A percentile compares a stretch with the other conserved stretches of the same genome.
Evolutionary conservation across 1,284 basidiomycete genomes (phyloP).

Genomic region (Ceratobasidium papillatum): DNA sequence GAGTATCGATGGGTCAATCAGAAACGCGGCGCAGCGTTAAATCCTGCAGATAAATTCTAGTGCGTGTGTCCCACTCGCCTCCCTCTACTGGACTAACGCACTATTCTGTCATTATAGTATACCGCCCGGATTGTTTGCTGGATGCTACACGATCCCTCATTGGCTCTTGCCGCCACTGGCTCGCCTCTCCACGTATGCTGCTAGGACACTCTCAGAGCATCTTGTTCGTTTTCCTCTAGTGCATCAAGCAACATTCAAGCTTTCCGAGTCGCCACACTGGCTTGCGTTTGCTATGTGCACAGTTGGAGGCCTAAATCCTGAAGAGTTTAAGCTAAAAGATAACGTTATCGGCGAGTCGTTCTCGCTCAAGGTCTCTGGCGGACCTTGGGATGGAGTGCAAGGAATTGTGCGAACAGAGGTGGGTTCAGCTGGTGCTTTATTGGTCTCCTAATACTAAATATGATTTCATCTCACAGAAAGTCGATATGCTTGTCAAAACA

Average conservation of each 20-base stretch:
- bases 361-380: constrained; percentile 14
- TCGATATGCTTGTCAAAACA: constrained; percentile 55
- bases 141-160: constrained; percentile 56
- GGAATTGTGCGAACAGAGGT: constrained; percentile 42
- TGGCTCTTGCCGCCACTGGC: constrained; percentile 55
- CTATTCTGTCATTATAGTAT: constrained; percentile 46
- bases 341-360: not conserved
- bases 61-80: not conserved
- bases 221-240: constrained; percentile 55
- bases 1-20: constrained; percentile 31
- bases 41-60: constrained; percentile 44
- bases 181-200: constrained; percentile 54
- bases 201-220: constrained; percentile 54
- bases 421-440: not conserved
- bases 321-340: constrained; percentile 30
- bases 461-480: constrained; percentile 49
- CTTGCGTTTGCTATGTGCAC: constrained; percentile 58
- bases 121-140: constrained; percentile 53
- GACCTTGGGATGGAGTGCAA: constrained; percentile 43
- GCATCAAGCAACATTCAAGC: constrained; percentile 55
- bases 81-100: not conserved
- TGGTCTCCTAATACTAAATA: not conserved
- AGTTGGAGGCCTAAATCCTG: constrained; percentile 49
- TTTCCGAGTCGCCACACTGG: constrained; percentile 53
- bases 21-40: constrained; percentile 36